Base-by-base conservation (phyloP, 768 basidiomycete genomes). In the Megacollybia marginata region DNA sequence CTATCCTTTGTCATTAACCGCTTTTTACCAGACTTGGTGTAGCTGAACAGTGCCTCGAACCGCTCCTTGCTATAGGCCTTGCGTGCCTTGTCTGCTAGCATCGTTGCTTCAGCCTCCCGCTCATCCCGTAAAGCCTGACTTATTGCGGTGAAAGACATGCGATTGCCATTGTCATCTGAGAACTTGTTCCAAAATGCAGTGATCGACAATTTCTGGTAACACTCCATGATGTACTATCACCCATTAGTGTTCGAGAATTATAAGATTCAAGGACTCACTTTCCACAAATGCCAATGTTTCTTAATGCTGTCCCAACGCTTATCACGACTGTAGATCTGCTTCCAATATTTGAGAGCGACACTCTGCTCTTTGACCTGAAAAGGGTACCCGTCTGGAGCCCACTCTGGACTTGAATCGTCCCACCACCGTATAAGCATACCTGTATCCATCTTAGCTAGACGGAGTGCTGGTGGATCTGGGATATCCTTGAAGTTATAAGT, bases 161-260 rank as follows among this genome's bases (percentile, higher is more conserved):
- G 40, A 16, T 33, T 49, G 28, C 47, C 47, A 31, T 46, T 28
- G 23, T 31, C 31, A 8, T 15, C 33, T 11, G 33, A 32, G 46
- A 59, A 64, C 12, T 42, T 46, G 3, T 42, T 38, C 57, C 60
- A 59, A 46, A 61, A 61, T 20, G 54, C 42, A 0, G 46, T 50
- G 0, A 51, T 52, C 4, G 55, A 54, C 33, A 53, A 47, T n/a
- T 34, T 15, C 8, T 53, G 47, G 34, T 49, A 62, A 32, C 42
- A 44, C n/a, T 53, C 50, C 18, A 59, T 36, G 15, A 60, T 23
- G 23, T 55, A 50, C 55, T 58, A 33, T 7, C 6, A 6, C 2
- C 13, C 23, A 44, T 20, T 15, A 40, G 33, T 34, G 44, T 20
- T 34, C 32, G 20, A 12, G 9, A 6, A 16, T 15, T 13, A 42